Percentiles rank a stretch among this genome's conserved stretches.
phyloP scores from a whole-genome alignment of 257 asterid species.

The Petrea volubilis region DNA sequence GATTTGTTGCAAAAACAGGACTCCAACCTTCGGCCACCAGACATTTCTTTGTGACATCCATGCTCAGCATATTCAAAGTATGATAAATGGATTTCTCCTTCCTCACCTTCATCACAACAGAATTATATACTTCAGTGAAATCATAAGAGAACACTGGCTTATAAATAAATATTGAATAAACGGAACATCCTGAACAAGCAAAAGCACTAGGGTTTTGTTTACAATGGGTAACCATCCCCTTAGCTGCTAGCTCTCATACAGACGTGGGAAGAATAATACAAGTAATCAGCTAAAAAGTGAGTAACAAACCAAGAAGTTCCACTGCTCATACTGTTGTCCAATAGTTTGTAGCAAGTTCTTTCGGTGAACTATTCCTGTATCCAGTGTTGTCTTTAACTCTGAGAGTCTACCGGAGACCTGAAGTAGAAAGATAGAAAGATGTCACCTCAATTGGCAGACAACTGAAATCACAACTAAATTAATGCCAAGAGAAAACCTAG shows the following conservation, averaged over 20 bases:
- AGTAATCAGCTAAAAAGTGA: background rate
- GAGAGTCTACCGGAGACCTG: conserved; percentile 65
- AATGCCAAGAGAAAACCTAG: background rate
- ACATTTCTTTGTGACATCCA: conserved; percentile 79
- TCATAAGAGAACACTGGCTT: background rate
- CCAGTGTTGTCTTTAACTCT: conserved; percentile 67
- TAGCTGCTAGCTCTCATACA: background rate
- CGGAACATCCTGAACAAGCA: background rate
- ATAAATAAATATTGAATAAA: background rate
- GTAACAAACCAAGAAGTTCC: conserved; percentile 63
- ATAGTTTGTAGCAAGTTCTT: conserved; percentile 59
- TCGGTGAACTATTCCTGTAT: conserved; percentile 65
- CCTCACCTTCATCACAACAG: conserved; percentile 45
- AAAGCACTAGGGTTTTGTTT: background rate
- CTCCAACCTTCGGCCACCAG: conserved; percentile 92
- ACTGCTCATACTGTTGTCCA: conserved; percentile 56
- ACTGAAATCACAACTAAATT: background rate
- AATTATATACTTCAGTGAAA: background rate
- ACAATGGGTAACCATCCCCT: background rate
- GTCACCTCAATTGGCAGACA: background rate
- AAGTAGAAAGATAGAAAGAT: conserved; percentile 12
- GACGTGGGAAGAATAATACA: background rate
- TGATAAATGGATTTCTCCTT: conserved; percentile 80
- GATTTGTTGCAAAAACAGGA: conserved; percentile 72
- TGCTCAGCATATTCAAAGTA: conserved; percentile 82